Evolutionary conservation across 495 filamentous ascomycete genomes (phyloP), one percentile per base, ranked within the genome.

Genomic region (Jackrogersella minutella): DNA sequence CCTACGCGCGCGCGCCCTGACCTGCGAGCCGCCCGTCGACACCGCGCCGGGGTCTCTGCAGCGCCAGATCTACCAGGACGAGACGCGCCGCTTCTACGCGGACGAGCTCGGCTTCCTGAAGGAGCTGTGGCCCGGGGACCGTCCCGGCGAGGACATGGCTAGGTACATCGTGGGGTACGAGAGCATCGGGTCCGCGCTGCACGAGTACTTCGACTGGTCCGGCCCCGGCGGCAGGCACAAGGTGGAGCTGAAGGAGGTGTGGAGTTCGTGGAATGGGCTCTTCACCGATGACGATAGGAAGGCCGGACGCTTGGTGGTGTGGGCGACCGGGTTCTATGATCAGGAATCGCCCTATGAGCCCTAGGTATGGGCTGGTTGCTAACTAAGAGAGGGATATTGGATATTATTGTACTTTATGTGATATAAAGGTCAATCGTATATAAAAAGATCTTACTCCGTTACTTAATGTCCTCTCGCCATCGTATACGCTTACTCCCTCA

Each of bases 211-310:
- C 69, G 72, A 78, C 41, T 47, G 54, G 74, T 63, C 65, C 76
- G 75, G 69, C 33, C 56, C 53, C 87, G 85, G 90, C 85, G 39
- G 58, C 33, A 33, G 73, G 55, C 57, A 76, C 68, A 70, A 74
- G 70, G 73, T 75, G 3, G 62, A 79, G 30, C 78, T 92, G 44
- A 80, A 73, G 22, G 79, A 78, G 51, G 89, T 85, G 14, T 97
- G 88, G 89, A 83, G 88, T 37, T 87, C 83, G 8, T 91, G 85
- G 76, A 99, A 97, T 77, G 90, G 86, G 1, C 82, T 87, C 62
- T 91, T 89, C 79, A 92, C 96, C 66, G 95, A 97, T 72, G 95
- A 99, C 78, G 88, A 84, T 83, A 85, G 95, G 69, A 84, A 96
- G 65, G 77, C 77, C 24, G 96, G 95, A n/a, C 89, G 92, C 74